These are phyloP conservation scores for Sphenostylis stenocarpa DNA, from an alignment of 306 rosid genomes.

Conservation along the genomic window DNA sequence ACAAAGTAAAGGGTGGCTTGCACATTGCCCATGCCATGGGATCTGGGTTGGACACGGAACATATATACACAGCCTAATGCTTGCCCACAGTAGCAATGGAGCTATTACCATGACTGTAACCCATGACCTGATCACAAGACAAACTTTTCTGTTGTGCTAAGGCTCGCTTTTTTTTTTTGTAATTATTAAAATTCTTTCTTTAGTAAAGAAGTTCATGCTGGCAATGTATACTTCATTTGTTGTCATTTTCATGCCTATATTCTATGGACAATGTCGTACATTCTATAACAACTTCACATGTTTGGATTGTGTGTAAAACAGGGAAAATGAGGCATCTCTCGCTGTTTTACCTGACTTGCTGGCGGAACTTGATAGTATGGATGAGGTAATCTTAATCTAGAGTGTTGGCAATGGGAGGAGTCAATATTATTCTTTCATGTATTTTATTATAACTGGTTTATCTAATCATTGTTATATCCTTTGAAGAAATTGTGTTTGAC, in stretches of 20 bases:
- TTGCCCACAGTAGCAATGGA: background rate
- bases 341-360: conserved; percentile 94
- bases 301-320: conserved; percentile 36
- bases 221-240: background rate
- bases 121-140: background rate
- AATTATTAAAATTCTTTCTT: background rate
- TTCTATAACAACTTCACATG: background rate
- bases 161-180: background rate
- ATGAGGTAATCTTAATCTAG: conserved; percentile 59
- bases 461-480: background rate
- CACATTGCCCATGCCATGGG: background rate
- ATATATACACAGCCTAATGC: background rate
- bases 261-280: background rate
- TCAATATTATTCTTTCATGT: background rate
- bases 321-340: conserved; percentile 99
- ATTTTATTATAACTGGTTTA: background rate
- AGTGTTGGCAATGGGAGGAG: conserved; percentile 15
- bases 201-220: background rate
- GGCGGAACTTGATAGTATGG: conserved; percentile 86
- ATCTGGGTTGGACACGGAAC: background rate
- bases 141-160: background rate
- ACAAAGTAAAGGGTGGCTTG: background rate
- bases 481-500: background rate
- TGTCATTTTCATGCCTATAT: background rate
- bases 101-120: background rate